phyloP scores from a whole-genome alignment of 2,329 filamentous ascomycete genomes.

The Mariannaea sp. region DNA sequence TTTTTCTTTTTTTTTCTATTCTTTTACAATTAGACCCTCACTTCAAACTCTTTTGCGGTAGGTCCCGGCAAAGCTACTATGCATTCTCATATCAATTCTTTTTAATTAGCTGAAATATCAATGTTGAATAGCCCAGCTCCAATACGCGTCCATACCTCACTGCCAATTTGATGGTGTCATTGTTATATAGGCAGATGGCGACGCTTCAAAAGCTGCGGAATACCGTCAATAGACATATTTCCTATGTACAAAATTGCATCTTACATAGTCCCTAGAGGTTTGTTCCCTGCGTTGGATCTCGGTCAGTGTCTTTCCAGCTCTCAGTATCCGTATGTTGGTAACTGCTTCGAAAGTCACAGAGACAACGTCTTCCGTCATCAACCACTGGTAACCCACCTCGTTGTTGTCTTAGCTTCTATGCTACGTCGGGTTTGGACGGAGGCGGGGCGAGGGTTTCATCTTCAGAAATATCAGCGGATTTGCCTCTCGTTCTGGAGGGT shows the following conservation, averaged over 20 bases:
- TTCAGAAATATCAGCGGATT: constrained; percentile 61
- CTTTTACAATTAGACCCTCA: no score
- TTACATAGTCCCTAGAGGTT: not conserved
- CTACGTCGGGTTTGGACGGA: constrained; percentile 25
- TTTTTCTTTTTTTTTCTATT: no score
- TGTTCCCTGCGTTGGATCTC: constrained; percentile 12
- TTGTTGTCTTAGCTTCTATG: constrained; percentile 19
- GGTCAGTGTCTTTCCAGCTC: constrained; percentile 17
- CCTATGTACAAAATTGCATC: constrained; percentile 5
- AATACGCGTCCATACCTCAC: not conserved
- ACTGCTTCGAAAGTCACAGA: not conserved
- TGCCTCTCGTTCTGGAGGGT: constrained; percentile 54
- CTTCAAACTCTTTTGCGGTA: no score
- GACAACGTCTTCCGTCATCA: not conserved
- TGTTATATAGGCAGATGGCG: no score
- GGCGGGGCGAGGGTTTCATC: constrained; percentile 35
- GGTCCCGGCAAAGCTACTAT: no score
- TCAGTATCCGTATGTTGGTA: constrained; percentile 16
- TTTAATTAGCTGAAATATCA: no score
- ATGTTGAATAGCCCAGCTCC: no score
- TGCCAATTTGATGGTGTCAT: no score
- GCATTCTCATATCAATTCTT: no score
- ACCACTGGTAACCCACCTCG: constrained; percentile 34
- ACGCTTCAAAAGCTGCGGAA: no score
- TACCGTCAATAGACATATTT: not conserved